Percentiles rank a stretch among this genome's conserved stretches.
Evolutionary conservation across 257 asterid species (phyloP).

Genomic region (Cynanchum wilfordii): DNA sequence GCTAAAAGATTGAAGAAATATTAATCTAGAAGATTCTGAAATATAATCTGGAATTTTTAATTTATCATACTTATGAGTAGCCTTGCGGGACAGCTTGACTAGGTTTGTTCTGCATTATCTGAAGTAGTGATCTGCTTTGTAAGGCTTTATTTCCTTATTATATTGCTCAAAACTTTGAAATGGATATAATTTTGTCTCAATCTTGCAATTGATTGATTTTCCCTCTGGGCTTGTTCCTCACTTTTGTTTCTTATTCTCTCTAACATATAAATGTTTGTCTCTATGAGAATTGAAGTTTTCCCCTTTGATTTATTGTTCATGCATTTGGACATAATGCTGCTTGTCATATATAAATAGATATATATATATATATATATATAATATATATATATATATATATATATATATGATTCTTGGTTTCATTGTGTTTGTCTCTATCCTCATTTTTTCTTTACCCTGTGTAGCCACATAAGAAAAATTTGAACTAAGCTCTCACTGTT

Average conservation of each 20-base stretch:
- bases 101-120: no score
- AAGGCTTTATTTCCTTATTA: not conserved
- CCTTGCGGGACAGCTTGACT: no score
- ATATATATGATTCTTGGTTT: not conserved
- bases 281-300: not conserved
- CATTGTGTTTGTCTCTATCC: not conserved
- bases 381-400: not conserved
- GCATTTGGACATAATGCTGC: not conserved
- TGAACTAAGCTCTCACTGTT: slow-evolving; percentile 9
- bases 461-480: not conserved
- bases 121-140: not conserved
- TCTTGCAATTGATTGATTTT: not conserved
- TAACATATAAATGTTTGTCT: not conserved
- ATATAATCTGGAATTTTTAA: no score
- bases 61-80: no score
- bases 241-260: not conserved
- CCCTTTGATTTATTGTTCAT: not conserved
- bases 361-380: no score
- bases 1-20: no score
- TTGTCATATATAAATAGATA: not conserved
- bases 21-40: no score
- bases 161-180: not conserved
- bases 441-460: not conserved
- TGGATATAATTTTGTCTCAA: no score
- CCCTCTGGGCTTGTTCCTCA: not conserved